Base-by-base conservation (phyloP, 192 early-diverging fungal species). In the Diversispora eburnea region DNA sequence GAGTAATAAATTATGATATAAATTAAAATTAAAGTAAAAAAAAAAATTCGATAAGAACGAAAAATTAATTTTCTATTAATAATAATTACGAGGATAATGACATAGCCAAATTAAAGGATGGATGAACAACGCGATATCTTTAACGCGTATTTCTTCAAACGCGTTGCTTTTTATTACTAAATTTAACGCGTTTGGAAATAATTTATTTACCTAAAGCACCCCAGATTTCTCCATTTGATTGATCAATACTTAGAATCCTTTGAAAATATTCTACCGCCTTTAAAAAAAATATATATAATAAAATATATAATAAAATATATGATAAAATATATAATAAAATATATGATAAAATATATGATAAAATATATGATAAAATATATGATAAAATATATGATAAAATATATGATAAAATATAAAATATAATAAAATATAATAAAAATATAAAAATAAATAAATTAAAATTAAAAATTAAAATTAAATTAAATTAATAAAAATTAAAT, bases 221-320 rank as follows among this genome's bases (percentile, higher is more conserved):
- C 96, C 96, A 98, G 33, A 94, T 90, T 72, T 98, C 97, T 43
- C 96, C 96, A 79, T 95, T 96, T 45, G 80, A 85, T 48, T 85
- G 83, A 70, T 98, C 91, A 67, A 93, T 89, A 70, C 81, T 80
- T 20, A 99, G 82, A 20, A 97, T 91, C 8, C 92, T 87, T 73
- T 96, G 90, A 74, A 97, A 99, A 82, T 91, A 96, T 55, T 95
- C 95, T 5, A 94, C 90, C 12, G 96, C 97, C 85, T 91, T 47
- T 20, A 3, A 55, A 56, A 19, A n/a, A n/a, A n/a, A n/a, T n/a
- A 47, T 46, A 20, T 68, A 9, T 69, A 62, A 76, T 45, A 57
- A 55, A 19, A 47, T 46, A 20, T 68, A 9, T 69, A 62, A 76
- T 45, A 57, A 55, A 15, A 77, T 10, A 8, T 19, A 15, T 39